Base-by-base conservation (phyloP, 2,329 filamentous ascomycete genomes). In the Beauveria sp. region DNA sequence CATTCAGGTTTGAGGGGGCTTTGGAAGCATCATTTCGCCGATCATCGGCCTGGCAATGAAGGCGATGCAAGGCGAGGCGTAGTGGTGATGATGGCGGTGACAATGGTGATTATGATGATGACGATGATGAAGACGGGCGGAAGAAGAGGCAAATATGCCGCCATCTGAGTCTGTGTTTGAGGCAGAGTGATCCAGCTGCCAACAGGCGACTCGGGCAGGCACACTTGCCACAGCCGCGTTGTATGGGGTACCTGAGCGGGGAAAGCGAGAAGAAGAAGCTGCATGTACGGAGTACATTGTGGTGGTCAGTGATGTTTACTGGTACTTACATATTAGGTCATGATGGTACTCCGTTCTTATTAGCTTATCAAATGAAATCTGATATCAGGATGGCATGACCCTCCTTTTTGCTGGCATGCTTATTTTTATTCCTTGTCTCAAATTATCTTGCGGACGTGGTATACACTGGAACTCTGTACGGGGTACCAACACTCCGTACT, bases 141-240 rank as follows among this genome's bases (percentile, higher is more conserved):
- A 14, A 34, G 16, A n/a, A 28, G 24, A 26, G 40, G 26, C 10
- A 12, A 34, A 52, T 24, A n/a, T 28, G 47, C 14, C 16, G 18
- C 20, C 34, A 47, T 52, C 57, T 45, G 47, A 43, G 57, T 59
- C 38, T 42, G 40, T 60, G 57, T 60, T 60, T 53, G 57, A 60
- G 57, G 57, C 57, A 50, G 34, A 20, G 46, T 18, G 28, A 24
- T 45, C 34, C n/a, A 40, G n/a, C 16, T 38, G 34, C 34, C 34
- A 38, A 38, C 34, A 28, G 26, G 26, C 26, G 34, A 45, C 10
- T 9, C 10, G 26, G 38, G 40, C 53, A 26, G 20, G 34, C 26
- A 22, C 20, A 38, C 38, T 26, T 16, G 38, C 47, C 20, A 30
- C 26, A n/a, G 49, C 9, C 28, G 28, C 26, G 26, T 14, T 52